Conservation (phyloP, 1,284 basidiomycete species). For the Mycena sp. region DNA sequence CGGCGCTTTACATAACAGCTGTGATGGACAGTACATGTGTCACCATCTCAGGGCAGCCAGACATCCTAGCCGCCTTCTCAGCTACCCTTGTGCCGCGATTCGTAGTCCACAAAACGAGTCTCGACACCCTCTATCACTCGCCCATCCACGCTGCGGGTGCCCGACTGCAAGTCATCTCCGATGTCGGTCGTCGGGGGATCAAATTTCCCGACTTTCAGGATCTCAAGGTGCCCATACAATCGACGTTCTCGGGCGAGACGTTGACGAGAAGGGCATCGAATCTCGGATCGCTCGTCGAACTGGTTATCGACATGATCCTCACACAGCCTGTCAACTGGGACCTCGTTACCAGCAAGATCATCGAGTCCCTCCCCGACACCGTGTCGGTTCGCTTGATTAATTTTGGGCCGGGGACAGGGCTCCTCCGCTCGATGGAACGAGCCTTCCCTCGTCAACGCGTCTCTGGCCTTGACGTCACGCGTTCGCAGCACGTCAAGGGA, state of each 20-base stretch:
- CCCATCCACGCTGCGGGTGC: constrained; percentile 44
- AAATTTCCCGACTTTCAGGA: constrained; percentile 58
- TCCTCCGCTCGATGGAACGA: constrained; percentile 32
- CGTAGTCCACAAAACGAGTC: constrained; percentile 50
- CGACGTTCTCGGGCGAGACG: constrained; percentile 56
- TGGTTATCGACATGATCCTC: constrained; percentile 67
- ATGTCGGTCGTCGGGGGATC: constrained; percentile 55
- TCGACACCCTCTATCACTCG: constrained; percentile 66
- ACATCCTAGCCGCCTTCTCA: constrained; percentile 55
- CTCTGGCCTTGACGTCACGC: constrained; percentile 6
- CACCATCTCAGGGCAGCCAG: constrained; percentile 67
- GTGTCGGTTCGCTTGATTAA: constrained; percentile 54
- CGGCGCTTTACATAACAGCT: constrained; percentile 57
- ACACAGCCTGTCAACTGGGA: constrained; percentile 66
- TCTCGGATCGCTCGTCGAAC: constrained; percentile 51
- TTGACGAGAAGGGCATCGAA: constrained; percentile 35
- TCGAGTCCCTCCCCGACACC: constrained; percentile 36
- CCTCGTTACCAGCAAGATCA: constrained; percentile 46
- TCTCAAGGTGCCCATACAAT: constrained; percentile 56
- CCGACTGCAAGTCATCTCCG: constrained; percentile 52
- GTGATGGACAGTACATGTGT: constrained; percentile 56
- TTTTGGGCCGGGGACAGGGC: constrained; percentile 61
- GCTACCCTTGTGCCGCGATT: constrained; percentile 43
- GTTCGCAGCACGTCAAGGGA: neutral
- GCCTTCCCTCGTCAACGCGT: constrained; percentile 4